Evolutionary conservation across 1,284 basidiomycete genomes (phyloP).

Genomic region (Malassezia sympodialis): DNA sequence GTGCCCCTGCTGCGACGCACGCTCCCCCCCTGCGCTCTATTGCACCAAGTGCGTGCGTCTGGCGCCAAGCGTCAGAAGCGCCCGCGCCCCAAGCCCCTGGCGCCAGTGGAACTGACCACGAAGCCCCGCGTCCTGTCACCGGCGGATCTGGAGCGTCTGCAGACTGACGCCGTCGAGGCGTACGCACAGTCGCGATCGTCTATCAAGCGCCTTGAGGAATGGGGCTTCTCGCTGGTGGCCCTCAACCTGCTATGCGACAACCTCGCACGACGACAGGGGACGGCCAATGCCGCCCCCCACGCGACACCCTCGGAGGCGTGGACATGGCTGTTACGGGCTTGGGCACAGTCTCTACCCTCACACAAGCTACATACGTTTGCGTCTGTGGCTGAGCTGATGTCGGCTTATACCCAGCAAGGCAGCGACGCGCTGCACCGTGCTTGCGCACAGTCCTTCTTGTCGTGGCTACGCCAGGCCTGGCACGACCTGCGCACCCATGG

Average conservation of each 20-base stretch:
- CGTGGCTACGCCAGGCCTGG: constrained; percentile 2
- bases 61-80: neutral
- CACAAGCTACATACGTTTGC: neutral
- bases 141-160: neutral
- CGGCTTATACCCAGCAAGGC: constrained; percentile 7
- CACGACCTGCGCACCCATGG: neutral
- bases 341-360: neutral
- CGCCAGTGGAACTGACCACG: neutral
- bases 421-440: constrained; percentile 7
- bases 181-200: neutral
- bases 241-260: neutral
- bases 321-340: neutral
- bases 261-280: neutral
- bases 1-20: neutral
- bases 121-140: neutral
- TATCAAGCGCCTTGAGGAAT: neutral
- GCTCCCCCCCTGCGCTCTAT: neutral
- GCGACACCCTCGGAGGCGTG: neutral
- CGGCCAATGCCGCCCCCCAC: neutral
- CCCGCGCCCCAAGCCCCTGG: neutral
- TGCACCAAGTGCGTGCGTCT: neutral
- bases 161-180: neutral
- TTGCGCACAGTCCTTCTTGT: constrained; percentile 10
- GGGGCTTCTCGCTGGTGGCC: neutral
- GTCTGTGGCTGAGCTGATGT: neutral